Percentiles rank a stretch among this genome's conserved stretches.
Evolutionary conservation across 2,329 filamentous ascomycete species (phyloP).

Genomic region (Trichoderma asperellum): DNA sequence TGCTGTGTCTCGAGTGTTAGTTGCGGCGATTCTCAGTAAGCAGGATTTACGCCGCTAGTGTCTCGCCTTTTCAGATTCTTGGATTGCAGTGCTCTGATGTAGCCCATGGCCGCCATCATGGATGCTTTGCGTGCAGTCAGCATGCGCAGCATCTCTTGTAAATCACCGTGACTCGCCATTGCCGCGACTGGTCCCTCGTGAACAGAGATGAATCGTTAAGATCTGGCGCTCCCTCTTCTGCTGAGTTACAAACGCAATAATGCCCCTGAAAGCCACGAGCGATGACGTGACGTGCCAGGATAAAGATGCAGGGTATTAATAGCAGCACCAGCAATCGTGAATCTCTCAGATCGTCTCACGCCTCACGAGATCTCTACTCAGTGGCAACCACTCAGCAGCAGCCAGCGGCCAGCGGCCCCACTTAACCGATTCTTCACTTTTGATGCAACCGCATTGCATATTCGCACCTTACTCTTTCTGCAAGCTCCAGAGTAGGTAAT

Average conservation of each 20-base stretch:
- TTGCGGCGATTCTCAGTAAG: neutral
- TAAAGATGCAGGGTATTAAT: slow-evolving; percentile 22
- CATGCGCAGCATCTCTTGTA: slow-evolving; percentile 64
- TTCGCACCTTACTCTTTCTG: slow-evolving; percentile 8
- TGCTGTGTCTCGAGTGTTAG: slow-evolving; percentile 42
- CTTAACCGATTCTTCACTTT: neutral
- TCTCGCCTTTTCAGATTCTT: slow-evolving; percentile 59
- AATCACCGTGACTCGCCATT: slow-evolving; percentile 62
- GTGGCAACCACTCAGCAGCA: neutral
- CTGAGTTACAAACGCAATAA: neutral
- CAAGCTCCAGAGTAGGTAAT: slow-evolving; percentile 25
- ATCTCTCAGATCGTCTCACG: neutral
- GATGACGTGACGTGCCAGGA: slow-evolving; percentile 19
- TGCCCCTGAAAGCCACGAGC: neutral
- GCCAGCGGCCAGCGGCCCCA: neutral
- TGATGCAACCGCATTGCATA: neutral
- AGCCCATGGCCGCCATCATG: slow-evolving; percentile 62
- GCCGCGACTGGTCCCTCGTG: neutral
- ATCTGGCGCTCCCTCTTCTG: neutral
- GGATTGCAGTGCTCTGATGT: slow-evolving; percentile 60
- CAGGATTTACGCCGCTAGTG: neutral
- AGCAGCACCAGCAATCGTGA: neutral
- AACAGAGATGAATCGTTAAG: neutral
- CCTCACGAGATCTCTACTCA: slow-evolving; percentile 14
- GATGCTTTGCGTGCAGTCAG: slow-evolving; percentile 62